Base-by-base conservation (phyloP, 164 flowering plant genomes). In the Nymphaea thermarum region DNA sequence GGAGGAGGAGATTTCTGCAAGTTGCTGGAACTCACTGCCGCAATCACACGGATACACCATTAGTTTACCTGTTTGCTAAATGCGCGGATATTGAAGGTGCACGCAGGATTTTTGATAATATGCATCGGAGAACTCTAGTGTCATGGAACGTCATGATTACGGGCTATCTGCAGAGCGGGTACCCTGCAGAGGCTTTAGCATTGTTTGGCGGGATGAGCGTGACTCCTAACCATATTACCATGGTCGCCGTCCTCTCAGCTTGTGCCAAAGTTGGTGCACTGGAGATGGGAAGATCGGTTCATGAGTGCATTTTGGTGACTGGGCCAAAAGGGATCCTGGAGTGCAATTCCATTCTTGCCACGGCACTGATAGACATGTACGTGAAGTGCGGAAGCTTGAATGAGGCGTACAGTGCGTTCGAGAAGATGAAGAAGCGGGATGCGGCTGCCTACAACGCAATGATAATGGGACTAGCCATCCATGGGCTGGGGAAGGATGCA, bases 311-410 rank as follows among this genome's bases (percentile, higher is more conserved):
- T 61, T 75, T 73, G 68, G 43, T 63, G 44, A 59, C 44, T 65
- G 83, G 86, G 6, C 43, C 65, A 8, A 80, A 74, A 71, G 76
- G 78, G 60, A 60, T 82, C 53, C n/a, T 85, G 41, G 78, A 73
- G 59, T 65, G 72, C 62, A 86, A 85, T 71, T 65, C 71, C 64
- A 68, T 75, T 66, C 72, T 86, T 42, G 87, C 85, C 41, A 86
- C 87, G 57, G 84, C 91, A 7, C 67, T 88, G 41, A 82, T 86
- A 44, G 89, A 88, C 65, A 86, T 88, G 94, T 88, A 86, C 67
- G 79, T 77, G 41, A 88, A 88, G 76, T 86, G 91, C 71, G 94
- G 94, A 62, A 66, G 65, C 64, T 68, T 81, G 67, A 77, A 70
- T 36, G 62, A 42, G 61, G 94, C 89, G 17, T 77, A 63, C 45